These are phyloP conservation scores for Rostrohypoxylon terebratum DNA, from an alignment of 495 filamentous ascomycete genomes.

Conservation along the genomic window DNA sequence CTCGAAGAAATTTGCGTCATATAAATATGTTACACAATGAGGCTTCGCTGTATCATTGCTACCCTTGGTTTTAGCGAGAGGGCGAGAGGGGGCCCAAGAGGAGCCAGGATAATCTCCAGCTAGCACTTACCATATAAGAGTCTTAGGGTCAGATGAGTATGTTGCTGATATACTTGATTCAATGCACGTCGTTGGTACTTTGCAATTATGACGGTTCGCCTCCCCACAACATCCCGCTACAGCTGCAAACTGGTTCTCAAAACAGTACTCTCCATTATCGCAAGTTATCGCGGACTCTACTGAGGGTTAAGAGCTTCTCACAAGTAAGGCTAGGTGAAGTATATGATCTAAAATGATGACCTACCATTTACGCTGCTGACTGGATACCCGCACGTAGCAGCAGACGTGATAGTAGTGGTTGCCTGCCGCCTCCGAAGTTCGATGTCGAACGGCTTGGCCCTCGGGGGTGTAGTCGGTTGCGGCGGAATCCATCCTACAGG, in stretches of 20 bases:
- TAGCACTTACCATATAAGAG: conserved; percentile 42
- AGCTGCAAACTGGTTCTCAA: conserved; percentile 5
- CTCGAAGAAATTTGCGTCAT: conserved; percentile 46
- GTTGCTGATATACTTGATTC: conserved; percentile 34
- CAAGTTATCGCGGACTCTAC: conserved; percentile 47
- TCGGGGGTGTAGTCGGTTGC: conserved; percentile 50
- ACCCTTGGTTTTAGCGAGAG: conserved; percentile 34
- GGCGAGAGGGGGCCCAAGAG: conserved; percentile 16
- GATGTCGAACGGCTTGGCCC: conserved; percentile 34
- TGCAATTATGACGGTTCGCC: conserved; percentile 41
- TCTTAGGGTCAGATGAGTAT: conserved; percentile 8
- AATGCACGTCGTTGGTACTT: conserved; percentile 47
- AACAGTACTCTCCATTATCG: conserved; percentile 38
- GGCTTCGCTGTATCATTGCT: conserved; percentile 37
- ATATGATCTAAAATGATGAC: conserved; percentile 26
- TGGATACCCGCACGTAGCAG: conserved; percentile 46
- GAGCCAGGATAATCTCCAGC: background rate
- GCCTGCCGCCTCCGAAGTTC: conserved; percentile 46
- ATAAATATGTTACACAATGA: conserved; percentile 48
- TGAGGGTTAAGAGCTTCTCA: conserved; percentile 31
- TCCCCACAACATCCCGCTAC: conserved; percentile 46
- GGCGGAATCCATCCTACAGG: conserved; percentile 46
- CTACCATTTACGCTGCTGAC: conserved; percentile 36
- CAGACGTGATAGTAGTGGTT: conserved; percentile 1
- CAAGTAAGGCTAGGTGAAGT: background rate